These are phyloP conservation scores for Fusarium pininemorale DNA, from an alignment of 2,329 filamentous ascomycete genomes.

Conservation along the genomic window DNA sequence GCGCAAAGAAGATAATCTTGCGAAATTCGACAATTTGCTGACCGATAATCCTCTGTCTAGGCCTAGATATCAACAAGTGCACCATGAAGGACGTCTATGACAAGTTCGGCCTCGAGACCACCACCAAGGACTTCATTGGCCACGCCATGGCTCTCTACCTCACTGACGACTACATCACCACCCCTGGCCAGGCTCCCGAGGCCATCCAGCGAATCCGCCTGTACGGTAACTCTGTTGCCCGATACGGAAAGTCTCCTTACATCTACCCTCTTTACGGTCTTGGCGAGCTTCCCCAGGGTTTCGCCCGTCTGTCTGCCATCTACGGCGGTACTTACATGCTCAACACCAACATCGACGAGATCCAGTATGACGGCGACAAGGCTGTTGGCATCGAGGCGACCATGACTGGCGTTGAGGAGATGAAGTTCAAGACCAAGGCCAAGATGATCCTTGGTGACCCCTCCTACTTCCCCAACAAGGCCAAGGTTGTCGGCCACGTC, in stretches of 20 bases:
- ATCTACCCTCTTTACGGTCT: conserved; percentile 99
- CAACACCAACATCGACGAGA: conserved; percentile 92
- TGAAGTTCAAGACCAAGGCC: conserved; percentile 96
- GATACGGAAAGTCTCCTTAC: conserved; percentile 98
- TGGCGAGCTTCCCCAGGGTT: conserved; percentile 95
- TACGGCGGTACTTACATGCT: conserved; percentile 99
- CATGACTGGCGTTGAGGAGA: conserved; percentile 88
- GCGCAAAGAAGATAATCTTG: background rate
- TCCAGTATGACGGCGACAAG: conserved; percentile 84
- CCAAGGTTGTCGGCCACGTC: conserved; percentile 86
- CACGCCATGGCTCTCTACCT: conserved; percentile 98
- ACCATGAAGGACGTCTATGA: conserved; percentile 99
- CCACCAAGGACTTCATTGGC: conserved; percentile 94
- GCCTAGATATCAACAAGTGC: conserved; percentile 78
- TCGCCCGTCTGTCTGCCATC: conserved; percentile 96
- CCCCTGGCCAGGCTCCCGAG: conserved; percentile 78
- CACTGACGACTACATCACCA: conserved; percentile 85
- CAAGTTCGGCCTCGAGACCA: conserved; percentile 91
- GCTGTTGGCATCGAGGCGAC: conserved; percentile 97
- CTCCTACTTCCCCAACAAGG: conserved; percentile 94
- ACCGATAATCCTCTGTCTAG: conserved; percentile 54
- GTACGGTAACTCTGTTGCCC: conserved; percentile 96
- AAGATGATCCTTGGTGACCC: conserved; percentile 97
- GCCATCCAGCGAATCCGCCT: conserved; percentile 91
- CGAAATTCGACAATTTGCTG: conserved; percentile 5